These are phyloP conservation scores for Yarrowia sp. DNA, from an alignment of 805 yeast genomes.

Conservation along the genomic window DNA sequence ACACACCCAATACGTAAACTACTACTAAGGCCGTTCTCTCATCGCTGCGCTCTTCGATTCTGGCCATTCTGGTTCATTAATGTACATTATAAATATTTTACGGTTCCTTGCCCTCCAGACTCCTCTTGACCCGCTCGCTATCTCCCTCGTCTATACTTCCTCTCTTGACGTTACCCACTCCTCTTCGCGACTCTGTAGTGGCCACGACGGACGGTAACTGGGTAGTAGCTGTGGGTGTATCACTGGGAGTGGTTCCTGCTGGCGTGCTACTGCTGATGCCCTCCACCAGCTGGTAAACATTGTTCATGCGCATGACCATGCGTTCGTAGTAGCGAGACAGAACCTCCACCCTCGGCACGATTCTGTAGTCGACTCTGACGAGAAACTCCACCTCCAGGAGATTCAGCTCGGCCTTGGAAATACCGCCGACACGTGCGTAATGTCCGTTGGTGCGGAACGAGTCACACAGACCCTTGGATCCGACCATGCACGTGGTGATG, in stretches of 20 bases:
- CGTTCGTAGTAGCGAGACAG: conserved; percentile 50
- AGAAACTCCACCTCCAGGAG: conserved; percentile 88
- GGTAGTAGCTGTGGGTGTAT: conserved; percentile 18
- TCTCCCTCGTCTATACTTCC: conserved; percentile 30
- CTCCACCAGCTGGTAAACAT: conserved; percentile 43
- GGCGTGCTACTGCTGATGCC: conserved; percentile 5
- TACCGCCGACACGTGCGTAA: conserved; percentile 96
- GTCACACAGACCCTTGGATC: conserved; percentile 90
- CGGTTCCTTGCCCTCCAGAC: conserved; percentile 19
- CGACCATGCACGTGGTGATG: conserved; percentile 87
- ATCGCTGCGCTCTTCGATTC: too few species aligned
- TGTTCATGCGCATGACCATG: conserved; percentile 47
- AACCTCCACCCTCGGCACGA: conserved; percentile 58
- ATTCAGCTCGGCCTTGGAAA: conserved; percentile 80
- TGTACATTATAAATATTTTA: conserved; percentile 24
- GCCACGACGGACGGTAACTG: conserved; percentile 25
- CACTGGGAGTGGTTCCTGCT: conserved; percentile 8
- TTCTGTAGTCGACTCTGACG: conserved; percentile 76
- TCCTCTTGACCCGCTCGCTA: conserved; percentile 21
- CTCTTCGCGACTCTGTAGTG: conserved; percentile 9
- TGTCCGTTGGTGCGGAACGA: conserved; percentile 92
- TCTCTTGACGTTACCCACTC: conserved; percentile 26
- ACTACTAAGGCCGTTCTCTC: too few species aligned
- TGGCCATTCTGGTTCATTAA: not conserved
- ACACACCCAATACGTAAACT: too few species aligned